phyloP scores from a whole-genome alignment of 192 early-diverging fungal genomes.

The Podila clonocystis region DNA sequence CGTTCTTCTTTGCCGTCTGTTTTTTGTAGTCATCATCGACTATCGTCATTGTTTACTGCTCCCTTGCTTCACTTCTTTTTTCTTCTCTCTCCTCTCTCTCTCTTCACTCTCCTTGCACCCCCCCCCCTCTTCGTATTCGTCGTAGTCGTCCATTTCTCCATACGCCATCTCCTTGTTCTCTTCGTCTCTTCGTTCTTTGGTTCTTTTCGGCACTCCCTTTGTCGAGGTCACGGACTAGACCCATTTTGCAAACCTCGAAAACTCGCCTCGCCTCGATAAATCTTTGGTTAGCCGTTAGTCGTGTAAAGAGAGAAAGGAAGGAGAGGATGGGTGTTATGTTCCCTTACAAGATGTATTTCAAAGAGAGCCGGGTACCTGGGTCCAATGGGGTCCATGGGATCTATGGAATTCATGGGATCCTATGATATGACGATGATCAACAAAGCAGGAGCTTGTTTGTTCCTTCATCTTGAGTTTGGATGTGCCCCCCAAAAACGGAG shows the following conservation, averaged over 20 bases:
- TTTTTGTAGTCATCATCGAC: slow-evolving; percentile 21
- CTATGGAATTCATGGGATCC: too few relatives aligned
- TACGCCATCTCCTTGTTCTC: not conserved
- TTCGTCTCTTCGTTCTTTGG: not conserved
- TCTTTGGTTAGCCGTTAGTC: too few relatives aligned
- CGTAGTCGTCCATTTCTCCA: not conserved
- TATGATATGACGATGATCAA: too few relatives aligned
- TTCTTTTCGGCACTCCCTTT: not conserved
- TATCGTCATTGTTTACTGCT: slow-evolving; percentile 6
- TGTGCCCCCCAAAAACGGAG: too few relatives aligned
- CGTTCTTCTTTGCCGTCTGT: not conserved
- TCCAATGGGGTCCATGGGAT: too few relatives aligned
- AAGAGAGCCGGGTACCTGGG: too few relatives aligned
- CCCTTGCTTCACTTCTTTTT: not conserved
- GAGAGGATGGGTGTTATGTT: too few relatives aligned
- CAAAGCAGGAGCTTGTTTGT: too few relatives aligned
- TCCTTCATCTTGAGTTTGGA: too few relatives aligned
- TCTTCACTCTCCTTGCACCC: not conserved
- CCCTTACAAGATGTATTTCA: too few relatives aligned
- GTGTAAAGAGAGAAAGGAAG: too few relatives aligned
- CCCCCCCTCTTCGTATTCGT: not conserved
- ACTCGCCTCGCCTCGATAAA: too few relatives aligned
- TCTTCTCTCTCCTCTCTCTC: not conserved
- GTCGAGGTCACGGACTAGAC: not conserved
- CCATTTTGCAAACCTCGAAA: not conserved